phyloP scores from a whole-genome alignment of 306 rosid genomes.

The Dalbergia cultrata region DNA sequence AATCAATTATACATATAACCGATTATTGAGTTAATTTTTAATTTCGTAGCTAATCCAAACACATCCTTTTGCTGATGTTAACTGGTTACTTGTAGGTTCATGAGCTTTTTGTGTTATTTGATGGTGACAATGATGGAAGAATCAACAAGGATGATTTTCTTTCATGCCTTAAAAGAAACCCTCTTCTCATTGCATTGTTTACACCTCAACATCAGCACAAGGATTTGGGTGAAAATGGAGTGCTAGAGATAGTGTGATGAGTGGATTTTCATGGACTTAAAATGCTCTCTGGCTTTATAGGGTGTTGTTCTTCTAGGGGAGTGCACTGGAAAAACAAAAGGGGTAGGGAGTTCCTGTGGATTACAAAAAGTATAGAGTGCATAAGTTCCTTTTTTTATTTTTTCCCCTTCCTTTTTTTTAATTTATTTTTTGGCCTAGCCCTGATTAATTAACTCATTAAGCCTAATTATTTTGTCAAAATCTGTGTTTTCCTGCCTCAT shows the following conservation, averaged over 20 bases:
- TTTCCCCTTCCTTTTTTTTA: not conserved
- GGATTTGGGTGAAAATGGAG: constrained; percentile 46
- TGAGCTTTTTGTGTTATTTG: constrained; percentile 68
- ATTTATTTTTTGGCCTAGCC: constrained; percentile 26
- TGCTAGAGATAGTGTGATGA: constrained; percentile 56
- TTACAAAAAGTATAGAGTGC: constrained; percentile 37
- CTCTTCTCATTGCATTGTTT: constrained; percentile 84
- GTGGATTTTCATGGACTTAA: constrained; percentile 35
- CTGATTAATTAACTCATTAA: constrained; percentile 32
- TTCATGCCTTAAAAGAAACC: constrained; percentile 70
- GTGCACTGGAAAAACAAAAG: constrained; percentile 26
- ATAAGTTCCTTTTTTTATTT: constrained; percentile 16
- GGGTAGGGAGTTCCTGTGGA: constrained; percentile 41
- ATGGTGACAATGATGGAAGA: constrained; percentile 65
- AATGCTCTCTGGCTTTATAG: constrained; percentile 25
- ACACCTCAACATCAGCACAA: constrained; percentile 56
- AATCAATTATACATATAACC: too few relatives aligned
- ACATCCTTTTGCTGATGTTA: constrained; percentile 9
- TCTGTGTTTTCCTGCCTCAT: constrained; percentile 40
- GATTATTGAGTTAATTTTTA: too few relatives aligned
- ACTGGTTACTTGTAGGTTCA: constrained; percentile 66
- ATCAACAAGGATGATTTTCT: constrained; percentile 72
- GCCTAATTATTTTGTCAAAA: constrained; percentile 36
- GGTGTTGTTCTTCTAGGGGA: constrained; percentile 34
- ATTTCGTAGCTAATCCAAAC: too few relatives aligned